Conservation (phyloP, 2,329 filamentous ascomycete genomes). For the Colletotrichum sp. region DNA sequence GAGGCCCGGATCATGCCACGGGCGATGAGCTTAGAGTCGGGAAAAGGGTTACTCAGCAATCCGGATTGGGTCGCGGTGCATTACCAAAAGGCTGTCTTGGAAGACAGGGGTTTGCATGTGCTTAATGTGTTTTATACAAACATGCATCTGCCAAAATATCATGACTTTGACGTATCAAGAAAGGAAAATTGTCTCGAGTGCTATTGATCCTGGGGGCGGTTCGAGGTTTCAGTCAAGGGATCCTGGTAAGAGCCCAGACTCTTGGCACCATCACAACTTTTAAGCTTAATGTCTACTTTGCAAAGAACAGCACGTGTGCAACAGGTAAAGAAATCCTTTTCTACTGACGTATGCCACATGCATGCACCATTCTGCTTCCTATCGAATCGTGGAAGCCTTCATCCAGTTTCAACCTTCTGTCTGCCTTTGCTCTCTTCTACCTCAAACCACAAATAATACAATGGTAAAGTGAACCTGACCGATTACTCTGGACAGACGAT, state of each 20-base stretch:
- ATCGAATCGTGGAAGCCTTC: background rate
- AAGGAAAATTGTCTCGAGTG: background rate
- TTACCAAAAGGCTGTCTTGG: background rate
- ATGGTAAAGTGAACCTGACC: background rate
- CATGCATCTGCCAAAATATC: background rate
- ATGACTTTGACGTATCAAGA: background rate
- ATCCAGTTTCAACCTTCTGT: background rate
- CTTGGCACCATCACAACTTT: background rate
- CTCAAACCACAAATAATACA: background rate
- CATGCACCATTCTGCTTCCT: background rate
- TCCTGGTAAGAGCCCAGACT: background rate
- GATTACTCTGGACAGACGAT: background rate
- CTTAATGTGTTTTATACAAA: background rate
- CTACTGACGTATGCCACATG: background rate
- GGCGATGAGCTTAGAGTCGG: background rate
- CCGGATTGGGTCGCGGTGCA: background rate
- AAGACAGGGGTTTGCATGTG: background rate
- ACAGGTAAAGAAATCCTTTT: background rate
- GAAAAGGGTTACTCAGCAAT: background rate
- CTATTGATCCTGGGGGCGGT: background rate
- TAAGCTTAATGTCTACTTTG: background rate
- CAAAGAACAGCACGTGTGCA: background rate
- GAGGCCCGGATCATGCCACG: background rate
- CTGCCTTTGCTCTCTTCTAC: background rate
- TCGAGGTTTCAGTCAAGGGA: background rate